Base-by-base conservation (phyloP, 805 yeast species). In the Scheffersomyces spartinae region DNA sequence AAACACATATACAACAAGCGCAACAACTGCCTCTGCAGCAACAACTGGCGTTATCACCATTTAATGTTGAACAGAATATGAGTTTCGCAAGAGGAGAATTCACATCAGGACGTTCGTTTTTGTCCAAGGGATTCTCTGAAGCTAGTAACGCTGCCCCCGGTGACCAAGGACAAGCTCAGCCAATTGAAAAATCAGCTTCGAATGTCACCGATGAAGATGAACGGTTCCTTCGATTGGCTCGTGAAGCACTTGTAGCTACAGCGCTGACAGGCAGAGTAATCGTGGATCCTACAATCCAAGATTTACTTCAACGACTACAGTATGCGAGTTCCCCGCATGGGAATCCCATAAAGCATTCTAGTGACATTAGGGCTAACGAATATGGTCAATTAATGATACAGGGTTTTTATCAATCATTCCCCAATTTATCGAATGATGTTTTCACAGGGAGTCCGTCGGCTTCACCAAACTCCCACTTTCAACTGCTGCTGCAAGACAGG, bases 241-340 rank as follows among this genome's bases (percentile, higher is more conserved):
- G 69, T 31, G 78, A 74, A 39, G 80, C 76, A 3, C 52, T 68
- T 10, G 71, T 66, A 8, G 71, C 72, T 14, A 64, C 71, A 0
- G 63, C 64, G 8, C 40, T 36, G 7, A 61, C 68, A 3, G 60
- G 61, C 32, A 49, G 53, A 29, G 47, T 52, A 26, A 50, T 64
- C 13, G 66, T 74, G 5, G 82, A 74, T 42, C 81, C 82, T 4
- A 72, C 81, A 0, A 70, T 74, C 14, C 49, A 66, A 33, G 77
- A 70, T 39, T 52, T 74, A n/a, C 47, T 74, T 26, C 59, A 62
- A 36, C 45, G 82, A 27, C 53, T 73, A 21, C 79, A 74, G 39
- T 74, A 74, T 36, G 70, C 71, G 5, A 49, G 59, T 27, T 57
- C 74, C 15, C 76, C 77, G 3, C 76, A 70, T 43, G 77, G 77